Evolutionary conservation across 495 filamentous ascomycete genomes (phyloP), one percentile per base, ranked within the genome.

Genomic region (Parathielavia appendiculata): DNA sequence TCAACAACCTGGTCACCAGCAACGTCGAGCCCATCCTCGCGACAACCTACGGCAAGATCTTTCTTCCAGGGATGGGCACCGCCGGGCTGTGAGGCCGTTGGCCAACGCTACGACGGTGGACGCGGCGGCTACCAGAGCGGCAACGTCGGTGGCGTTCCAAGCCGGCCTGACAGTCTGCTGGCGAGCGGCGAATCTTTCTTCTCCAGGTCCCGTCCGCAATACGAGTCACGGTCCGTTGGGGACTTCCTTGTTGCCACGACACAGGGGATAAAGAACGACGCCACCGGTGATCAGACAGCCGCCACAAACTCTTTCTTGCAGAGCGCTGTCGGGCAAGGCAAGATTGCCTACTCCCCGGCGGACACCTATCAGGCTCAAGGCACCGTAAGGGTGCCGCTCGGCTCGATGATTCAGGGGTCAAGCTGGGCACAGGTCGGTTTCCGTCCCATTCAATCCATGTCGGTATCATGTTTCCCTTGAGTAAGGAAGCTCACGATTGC

Each of bases 391-490:
- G 14, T 20, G 6, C 14, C 30, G 5, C 23, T 50, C 17, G 26
- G 46, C 32, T 50, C 32, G 11, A 19, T 3, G n/a, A 17, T 19
- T 20, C 47, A 36, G 32, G 47, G 47, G n/a, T 48, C 23, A 48
- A 48, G 45, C 5, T 48, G 45, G 45, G 30, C 26, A 2, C 45
- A 48, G 45, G 45, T 48, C 19, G n/a, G 45, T 45, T n/a, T n/a
- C n/a, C n/a, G n/a, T n/a, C n/a, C n/a, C n/a, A n/a, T n/a, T n/a
- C n/a, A n/a, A n/a, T n/a, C n/a, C n/a, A n/a, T n/a, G n/a, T n/a
- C n/a, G n/a, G 6, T 9, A n/a, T 32, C 23, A 48, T 4, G 4
- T 6, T 20, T 12, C 19, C 12, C 44, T n/a, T n/a, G 40, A 43
- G 40, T 16, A 43, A 43, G 4, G 5, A 23, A 46, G 16, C 11